Conservation (phyloP, 805 yeast genomes). For the Ogataea zsoltii region DNA sequence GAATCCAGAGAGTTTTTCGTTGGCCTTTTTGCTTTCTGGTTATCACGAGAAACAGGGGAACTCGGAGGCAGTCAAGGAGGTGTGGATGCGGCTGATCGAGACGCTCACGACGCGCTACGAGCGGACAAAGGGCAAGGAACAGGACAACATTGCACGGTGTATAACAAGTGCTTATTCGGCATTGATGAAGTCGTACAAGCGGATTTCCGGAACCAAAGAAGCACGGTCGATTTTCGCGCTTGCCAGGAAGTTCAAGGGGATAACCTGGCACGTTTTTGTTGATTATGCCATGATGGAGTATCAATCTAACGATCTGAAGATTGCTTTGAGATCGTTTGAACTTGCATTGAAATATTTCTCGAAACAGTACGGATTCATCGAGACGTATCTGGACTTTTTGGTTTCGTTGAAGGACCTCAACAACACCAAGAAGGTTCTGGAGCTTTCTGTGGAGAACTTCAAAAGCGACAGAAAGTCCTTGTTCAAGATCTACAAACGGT, state of each 20-base stretch:
- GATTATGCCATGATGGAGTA: slow-evolving; percentile 84
- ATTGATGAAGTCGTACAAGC: slow-evolving; percentile 69
- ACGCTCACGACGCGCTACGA: slow-evolving; percentile 41
- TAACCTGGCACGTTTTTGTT: slow-evolving; percentile 75
- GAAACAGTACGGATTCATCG: slow-evolving; percentile 59
- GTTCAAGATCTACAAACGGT: slow-evolving; percentile 52
- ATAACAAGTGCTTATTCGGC: slow-evolving; percentile 69
- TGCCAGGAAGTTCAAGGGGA: slow-evolving; percentile 60
- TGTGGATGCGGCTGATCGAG: slow-evolving; percentile 53
- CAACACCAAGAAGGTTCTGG: slow-evolving; percentile 79
- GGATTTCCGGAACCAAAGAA: slow-evolving; percentile 47
- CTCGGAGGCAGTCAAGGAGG: slow-evolving; percentile 47
- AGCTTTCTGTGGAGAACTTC: slow-evolving; percentile 64
- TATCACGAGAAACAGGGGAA: slow-evolving; percentile 60
- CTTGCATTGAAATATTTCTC: slow-evolving; percentile 62
- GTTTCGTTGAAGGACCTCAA: slow-evolving; percentile 65
- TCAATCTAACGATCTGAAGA: slow-evolving; percentile 61
- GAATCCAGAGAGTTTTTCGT: slow-evolving; percentile 69
- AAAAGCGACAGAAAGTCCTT: slow-evolving; percentile 41
- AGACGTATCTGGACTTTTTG: slow-evolving; percentile 71
- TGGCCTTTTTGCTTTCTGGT: slow-evolving; percentile 70
- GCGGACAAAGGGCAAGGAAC: slow-evolving; percentile 19
- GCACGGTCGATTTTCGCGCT: slow-evolving; percentile 72
- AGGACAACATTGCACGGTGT: slow-evolving; percentile 28
- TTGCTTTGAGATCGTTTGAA: slow-evolving; percentile 77